These are phyloP conservation scores for Pseudozyma flocculosa DNA, from an alignment of 1,284 basidiomycete genomes.

Conservation along the genomic window DNA sequence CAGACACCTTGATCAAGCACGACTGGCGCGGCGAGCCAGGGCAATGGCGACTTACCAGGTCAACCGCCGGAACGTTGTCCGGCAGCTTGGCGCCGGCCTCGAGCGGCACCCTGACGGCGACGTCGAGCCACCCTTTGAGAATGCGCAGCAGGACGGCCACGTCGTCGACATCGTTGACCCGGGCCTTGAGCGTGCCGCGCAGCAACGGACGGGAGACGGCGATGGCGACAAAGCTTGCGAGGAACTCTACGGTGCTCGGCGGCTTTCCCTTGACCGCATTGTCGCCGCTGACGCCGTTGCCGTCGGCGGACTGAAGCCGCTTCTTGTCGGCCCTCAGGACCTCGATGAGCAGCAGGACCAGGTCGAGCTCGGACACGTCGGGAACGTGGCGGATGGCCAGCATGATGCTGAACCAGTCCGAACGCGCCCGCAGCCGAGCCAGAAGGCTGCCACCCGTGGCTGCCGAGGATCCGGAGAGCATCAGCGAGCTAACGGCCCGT, in stretches of 20 bases:
- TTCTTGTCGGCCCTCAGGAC: slow-evolving; percentile 3
- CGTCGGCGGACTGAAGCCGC: background rate
- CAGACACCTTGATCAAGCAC: too few species aligned
- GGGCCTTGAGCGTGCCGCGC: slow-evolving; percentile 20
- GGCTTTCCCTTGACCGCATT: background rate
- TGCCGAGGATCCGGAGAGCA: background rate
- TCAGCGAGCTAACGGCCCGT: too few species aligned
- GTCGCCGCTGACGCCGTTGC: background rate
- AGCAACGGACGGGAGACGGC: slow-evolving; percentile 21
- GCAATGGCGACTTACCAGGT: background rate
- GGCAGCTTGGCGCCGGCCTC: background rate
- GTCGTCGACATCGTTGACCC: slow-evolving; percentile 21
- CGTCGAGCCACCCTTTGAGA: slow-evolving; percentile 22
- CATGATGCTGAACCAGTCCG: too few species aligned
- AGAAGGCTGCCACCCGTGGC: too few species aligned
- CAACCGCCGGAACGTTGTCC: background rate
- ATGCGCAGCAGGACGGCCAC: slow-evolving; percentile 29
- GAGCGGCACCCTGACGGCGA: background rate
- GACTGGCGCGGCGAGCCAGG: too few species aligned
- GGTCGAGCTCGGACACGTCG: slow-evolving; percentile 17
- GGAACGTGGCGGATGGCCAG: background rate
- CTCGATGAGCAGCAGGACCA: slow-evolving; percentile 11
- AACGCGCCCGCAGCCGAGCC: too few species aligned
- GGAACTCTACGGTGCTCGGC: slow-evolving; percentile 5
- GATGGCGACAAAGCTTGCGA: slow-evolving; percentile 14